Evolutionary conservation across 129 eudicot genomes (phyloP).

Genomic region (Tanacetum coccineum): DNA sequence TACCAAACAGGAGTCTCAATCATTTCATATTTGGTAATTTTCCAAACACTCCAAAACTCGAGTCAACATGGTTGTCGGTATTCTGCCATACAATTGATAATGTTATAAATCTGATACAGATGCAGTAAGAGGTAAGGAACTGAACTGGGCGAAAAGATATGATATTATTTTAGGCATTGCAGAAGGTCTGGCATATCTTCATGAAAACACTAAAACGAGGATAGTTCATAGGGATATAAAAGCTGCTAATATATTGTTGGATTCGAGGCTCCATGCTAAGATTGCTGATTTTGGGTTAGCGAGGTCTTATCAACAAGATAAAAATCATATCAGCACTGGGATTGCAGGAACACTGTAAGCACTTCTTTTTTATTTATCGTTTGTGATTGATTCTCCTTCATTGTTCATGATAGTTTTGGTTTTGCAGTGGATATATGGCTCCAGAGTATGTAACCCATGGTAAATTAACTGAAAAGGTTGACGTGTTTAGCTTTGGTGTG

Average conservation of each 20-base stretch:
- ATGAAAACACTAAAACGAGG: constrained; percentile 61
- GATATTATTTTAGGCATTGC: constrained; percentile 59
- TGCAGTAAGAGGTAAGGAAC: constrained; percentile 47
- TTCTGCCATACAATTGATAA: neutral
- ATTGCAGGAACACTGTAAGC: constrained; percentile 86
- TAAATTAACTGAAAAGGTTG: constrained; percentile 65
- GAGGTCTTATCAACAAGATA: constrained; percentile 73
- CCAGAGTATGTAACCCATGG: constrained; percentile 69
- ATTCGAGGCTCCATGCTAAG: constrained; percentile 60
- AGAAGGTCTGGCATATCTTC: constrained; percentile 86
- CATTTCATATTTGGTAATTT: constrained; percentile 50
- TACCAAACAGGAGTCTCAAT: constrained; percentile 72
- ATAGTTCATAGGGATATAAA: constrained; percentile 79
- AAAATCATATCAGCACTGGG: constrained; percentile 73
- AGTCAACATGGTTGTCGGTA: too few relatives aligned
- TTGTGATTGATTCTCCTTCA: neutral
- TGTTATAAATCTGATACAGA: constrained; percentile 36
- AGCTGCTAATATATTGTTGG: constrained; percentile 77
- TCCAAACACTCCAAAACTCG: neutral
- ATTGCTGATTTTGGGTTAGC: constrained; percentile 95
- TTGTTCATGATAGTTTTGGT: neutral
- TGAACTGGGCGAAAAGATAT: constrained; percentile 68
- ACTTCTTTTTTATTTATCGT: neutral
- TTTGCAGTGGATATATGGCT: constrained; percentile 61
- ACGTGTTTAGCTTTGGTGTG: constrained; percentile 73